A percentile compares a stretch with the other conserved stretches of the same genome.
phyloP scores from a whole-genome alignment of 2,329 filamentous ascomycete species.

The Calonectria multiphialidica region DNA sequence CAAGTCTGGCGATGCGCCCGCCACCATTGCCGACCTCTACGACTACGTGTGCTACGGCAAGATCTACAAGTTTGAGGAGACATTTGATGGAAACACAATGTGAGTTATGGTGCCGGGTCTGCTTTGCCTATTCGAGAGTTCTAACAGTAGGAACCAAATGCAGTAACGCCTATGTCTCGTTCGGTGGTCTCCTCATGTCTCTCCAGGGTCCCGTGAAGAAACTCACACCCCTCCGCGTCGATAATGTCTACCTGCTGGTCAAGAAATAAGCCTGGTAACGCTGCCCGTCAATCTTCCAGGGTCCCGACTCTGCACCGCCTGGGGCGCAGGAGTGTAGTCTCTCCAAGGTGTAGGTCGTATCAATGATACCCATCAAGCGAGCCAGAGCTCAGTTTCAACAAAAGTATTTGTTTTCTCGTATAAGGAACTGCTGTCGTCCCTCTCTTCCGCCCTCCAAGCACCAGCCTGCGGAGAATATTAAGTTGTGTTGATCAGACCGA shows the following conservation, averaged over 20 bases:
- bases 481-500: constrained; percentile 17
- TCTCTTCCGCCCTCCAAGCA: neutral
- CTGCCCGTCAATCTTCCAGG: constrained; percentile 27
- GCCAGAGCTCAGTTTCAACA: constrained; percentile 23
- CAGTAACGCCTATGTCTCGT: constrained; percentile 94
- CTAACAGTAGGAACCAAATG: constrained; percentile 28
- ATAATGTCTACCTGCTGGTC: constrained; percentile 91
- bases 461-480: neutral
- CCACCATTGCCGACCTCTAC: constrained; percentile 80
- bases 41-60: constrained; percentile 92
- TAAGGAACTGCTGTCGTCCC: neutral
- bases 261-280: constrained; percentile 77
- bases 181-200: constrained; percentile 90
- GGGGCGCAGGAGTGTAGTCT: constrained; percentile 22
- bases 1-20: constrained; percentile 64
- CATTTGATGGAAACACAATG: constrained; percentile 84
- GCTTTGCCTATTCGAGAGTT: neutral
- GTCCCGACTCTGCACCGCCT: constrained; percentile 4
- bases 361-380: constrained; percentile 43
- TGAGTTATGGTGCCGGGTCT: constrained; percentile 52
- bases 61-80: constrained; percentile 90
- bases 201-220: constrained; percentile 97
- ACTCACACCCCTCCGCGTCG: constrained; percentile 89
- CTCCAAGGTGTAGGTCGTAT: constrained; percentile 35
- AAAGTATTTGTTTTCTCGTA: constrained; percentile 1